Percentiles rank a stretch among this genome's conserved stretches.
These are phyloP conservation scores for Pseudomonodictys pantanalensis DNA, from an alignment of 495 filamentous ascomycete species.

Conservation along the genomic window DNA sequence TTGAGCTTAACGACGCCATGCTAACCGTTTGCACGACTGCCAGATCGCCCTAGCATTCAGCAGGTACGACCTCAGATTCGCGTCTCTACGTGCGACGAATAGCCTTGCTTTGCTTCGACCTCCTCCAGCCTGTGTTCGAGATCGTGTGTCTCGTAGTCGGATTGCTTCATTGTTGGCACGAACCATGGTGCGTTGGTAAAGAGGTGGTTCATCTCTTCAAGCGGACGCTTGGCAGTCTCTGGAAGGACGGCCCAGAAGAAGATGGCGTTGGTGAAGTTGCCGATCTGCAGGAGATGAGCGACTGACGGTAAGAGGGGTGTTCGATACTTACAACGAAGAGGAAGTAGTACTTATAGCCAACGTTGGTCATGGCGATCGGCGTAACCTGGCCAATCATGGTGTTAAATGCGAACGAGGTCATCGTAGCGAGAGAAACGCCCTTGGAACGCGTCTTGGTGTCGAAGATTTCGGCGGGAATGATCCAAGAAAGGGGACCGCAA, in stretches of 20 bases:
- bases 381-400: slow-evolving; percentile 73
- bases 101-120: slow-evolving; percentile 45
- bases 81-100: slow-evolving; percentile 8
- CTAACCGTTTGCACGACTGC: no score
- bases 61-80: neutral
- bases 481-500: slow-evolving; percentile 62
- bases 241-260: slow-evolving; percentile 65
- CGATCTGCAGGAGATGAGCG: slow-evolving; percentile 34
- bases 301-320: neutral
- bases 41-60: no score
- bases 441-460: slow-evolving; percentile 65
- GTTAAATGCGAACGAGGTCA: slow-evolving; percentile 67
- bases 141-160: slow-evolving; percentile 44
- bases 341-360: slow-evolving; percentile 55
- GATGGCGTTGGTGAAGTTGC: slow-evolving; percentile 57
- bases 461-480: slow-evolving; percentile 69
- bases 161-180: slow-evolving; percentile 50
- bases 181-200: slow-evolving; percentile 68
- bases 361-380: slow-evolving; percentile 53
- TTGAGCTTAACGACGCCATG: no score
- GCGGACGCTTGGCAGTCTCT: slow-evolving; percentile 62
- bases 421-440: slow-evolving; percentile 64
- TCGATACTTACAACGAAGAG: slow-evolving; percentile 50
- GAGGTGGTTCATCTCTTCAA: slow-evolving; percentile 69
- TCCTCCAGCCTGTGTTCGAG: slow-evolving; percentile 46